Base-by-base conservation (phyloP, 1,284 basidiomycete genomes). In the Ustilago loliicola region DNA sequence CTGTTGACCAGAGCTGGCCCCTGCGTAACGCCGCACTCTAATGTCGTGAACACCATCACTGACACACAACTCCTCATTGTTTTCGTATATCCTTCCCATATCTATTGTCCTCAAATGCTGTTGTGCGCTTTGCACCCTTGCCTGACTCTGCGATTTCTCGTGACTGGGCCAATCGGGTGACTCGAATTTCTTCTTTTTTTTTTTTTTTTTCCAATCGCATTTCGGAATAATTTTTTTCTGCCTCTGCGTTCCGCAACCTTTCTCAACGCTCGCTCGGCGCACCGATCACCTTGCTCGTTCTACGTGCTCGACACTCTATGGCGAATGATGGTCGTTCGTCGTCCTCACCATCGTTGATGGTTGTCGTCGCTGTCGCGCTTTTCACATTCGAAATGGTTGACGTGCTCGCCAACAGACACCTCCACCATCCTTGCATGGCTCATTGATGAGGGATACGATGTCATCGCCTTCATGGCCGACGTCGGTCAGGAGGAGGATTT, bases 401-500 rank as follows among this genome's bases (percentile, higher is more conserved):
- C 52, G 29, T 23, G 27, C 40, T 23, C 42, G 52, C 36, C 30
- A 21, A 65, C 57, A 82, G 84, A 86, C 79, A 86, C 85, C 42
- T 86, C 85, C 61, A 82, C 80, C 58, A 86, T 86, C 72, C 82
- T 86, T 48, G 81, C 85, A 55, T 86, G 85, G 85, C 83, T 86
- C 88, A 96, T 98, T 87, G 96, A 99, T 87, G 90, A 98, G 87
- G 95, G 95, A 64, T 98, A 98, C 88, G 94, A 98, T 85, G 96
- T 98, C 77, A 92, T 94, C 81, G 95, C 96, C 47, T 99, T 96
- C 91, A 97, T 99, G 95, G 96, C 96, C 58, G 95, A 98, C 89
- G 95, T 98, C 79, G 96, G 96, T 32, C 96, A 98, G 88, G 95
- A 98, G 88, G 96, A 99, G 90, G 96, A 99, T 88, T 99, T 97